phyloP scores from a whole-genome alignment of 208 protist genomes.

The Trypanosoma cruzi region DNA sequence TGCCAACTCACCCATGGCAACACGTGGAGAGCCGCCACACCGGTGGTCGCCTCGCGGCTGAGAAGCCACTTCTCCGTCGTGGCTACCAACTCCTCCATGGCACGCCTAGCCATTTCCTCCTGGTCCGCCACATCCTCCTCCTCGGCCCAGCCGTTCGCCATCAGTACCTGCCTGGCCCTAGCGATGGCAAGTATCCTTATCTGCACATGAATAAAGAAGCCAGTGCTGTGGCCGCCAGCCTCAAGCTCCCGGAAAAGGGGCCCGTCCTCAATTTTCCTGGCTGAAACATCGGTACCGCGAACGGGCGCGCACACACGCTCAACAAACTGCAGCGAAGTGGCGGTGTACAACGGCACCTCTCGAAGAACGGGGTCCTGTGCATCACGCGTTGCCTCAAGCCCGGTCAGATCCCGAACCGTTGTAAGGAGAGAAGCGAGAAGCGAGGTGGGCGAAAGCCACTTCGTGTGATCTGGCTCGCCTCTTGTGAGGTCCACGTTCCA shows the following conservation, averaged over 20 bases:
- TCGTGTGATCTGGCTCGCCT: neutral
- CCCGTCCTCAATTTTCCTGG: neutral
- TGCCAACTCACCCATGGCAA: constrained; percentile 28
- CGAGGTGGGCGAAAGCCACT: neutral
- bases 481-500: constrained; percentile 12
- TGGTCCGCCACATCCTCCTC: constrained; percentile 13
- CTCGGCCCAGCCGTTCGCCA: neutral
- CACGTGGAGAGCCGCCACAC: neutral
- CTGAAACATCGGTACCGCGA: neutral
- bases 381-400: constrained; percentile 7
- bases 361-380: neutral
- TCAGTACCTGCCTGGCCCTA: neutral
- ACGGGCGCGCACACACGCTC: constrained; percentile 20
- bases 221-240: constrained; percentile 6
- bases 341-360: constrained; percentile 3
- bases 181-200: constrained; percentile 1
- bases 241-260: constrained; percentile 18
- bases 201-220: constrained; percentile 23
- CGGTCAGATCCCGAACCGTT: constrained; percentile 1
- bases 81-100: constrained; percentile 24
- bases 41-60: neutral
- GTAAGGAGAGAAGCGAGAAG: constrained; percentile 11
- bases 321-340: constrained; percentile 6
- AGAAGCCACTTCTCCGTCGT: constrained; percentile 3
- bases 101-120: constrained; percentile 15